Conservation (phyloP, 768 basidiomycete species). For the Tulasnella sp. region DNA sequence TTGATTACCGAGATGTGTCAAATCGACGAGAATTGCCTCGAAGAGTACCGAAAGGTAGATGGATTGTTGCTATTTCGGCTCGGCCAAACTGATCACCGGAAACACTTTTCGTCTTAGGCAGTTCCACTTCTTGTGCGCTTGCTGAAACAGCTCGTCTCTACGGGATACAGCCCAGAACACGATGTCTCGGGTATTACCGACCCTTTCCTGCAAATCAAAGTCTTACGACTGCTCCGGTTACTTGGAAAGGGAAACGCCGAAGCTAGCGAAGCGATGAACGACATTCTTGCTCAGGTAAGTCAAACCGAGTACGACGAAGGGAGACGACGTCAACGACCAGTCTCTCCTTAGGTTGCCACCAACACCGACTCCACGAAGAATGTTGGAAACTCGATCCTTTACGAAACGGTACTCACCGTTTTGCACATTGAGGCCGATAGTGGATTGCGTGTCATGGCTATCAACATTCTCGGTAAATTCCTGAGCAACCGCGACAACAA, state of each 20-base stretch:
- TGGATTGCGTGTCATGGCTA: slow-evolving; percentile 95
- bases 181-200: slow-evolving; percentile 99
- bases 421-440: slow-evolving; percentile 96
- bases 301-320: background rate
- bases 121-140: slow-evolving; percentile 91
- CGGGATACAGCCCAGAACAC: slow-evolving; percentile 96
- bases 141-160: slow-evolving; percentile 87
- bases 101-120: slow-evolving; percentile 45
- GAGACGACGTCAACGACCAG: background rate
- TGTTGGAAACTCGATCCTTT: slow-evolving; percentile 94
- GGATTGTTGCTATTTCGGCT: background rate
- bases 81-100: background rate
- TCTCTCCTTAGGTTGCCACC: slow-evolving; percentile 71
- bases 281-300: slow-evolving; percentile 84
- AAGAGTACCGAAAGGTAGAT: slow-evolving; percentile 83
- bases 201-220: slow-evolving; percentile 89
- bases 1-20: slow-evolving; percentile 93
- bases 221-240: slow-evolving; percentile 77
- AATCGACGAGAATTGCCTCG: slow-evolving; percentile 54
- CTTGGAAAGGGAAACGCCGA: slow-evolving; percentile 74
- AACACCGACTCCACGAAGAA: slow-evolving; percentile 98
- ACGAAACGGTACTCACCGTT: slow-evolving; percentile 93
- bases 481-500: slow-evolving; percentile 97
- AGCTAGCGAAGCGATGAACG: slow-evolving; percentile 96
- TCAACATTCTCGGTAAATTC: slow-evolving; percentile 98